Evolutionary conservation across 75 land plant genomes (phyloP), one percentile per base, ranked within the genome.

Genomic region (Pinus tabuliformis): DNA sequence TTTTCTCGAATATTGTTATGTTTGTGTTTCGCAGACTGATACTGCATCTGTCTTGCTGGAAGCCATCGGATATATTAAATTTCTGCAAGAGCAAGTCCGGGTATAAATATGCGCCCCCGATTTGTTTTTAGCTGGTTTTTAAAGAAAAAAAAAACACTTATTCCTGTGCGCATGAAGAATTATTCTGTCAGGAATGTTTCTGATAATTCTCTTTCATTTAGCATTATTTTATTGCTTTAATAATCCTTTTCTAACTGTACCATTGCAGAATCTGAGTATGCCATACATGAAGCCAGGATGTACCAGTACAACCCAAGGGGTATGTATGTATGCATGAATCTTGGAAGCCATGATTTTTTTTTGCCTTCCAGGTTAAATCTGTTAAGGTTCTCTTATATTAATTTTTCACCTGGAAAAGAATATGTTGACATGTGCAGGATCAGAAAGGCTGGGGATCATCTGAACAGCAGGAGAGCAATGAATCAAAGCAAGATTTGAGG

Each of bases 1-100:
- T 17, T 68, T 68, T 30, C 33, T 42, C 17, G 18, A 66, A 66
- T 39, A 37, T 45, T 66, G 71, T 66, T 20, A 66, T 68, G 72
- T n/a, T 42, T 42, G 42, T 68, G 42, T 74, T 63, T 64, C 58
- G 24, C 94, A 93, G 96, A 93, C 96, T 70, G 96, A 93, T 81
- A 93, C 96, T 17, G 94, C 96, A 77, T 93, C 96, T 22, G 96
- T 93, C 59, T 87, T 93, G n/a, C 80, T 78, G 36, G 96, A 93
- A 76, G 92, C 92, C 12, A 91, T 93, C 52, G 90, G 89, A 20
- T 93, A 93, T 83, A 93, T 93, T 79, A 93, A 91, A 74, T 93
- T 93, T 74, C 96, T 93, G 52, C 96, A 93, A 59, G 96, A 89
- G 56, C 94, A 93, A 91, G 94, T 93, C 75, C 77, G 62, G 78